Evolutionary conservation across 1,139 yeast species (phyloP).

Genomic region (Candida gigantensis): DNA sequence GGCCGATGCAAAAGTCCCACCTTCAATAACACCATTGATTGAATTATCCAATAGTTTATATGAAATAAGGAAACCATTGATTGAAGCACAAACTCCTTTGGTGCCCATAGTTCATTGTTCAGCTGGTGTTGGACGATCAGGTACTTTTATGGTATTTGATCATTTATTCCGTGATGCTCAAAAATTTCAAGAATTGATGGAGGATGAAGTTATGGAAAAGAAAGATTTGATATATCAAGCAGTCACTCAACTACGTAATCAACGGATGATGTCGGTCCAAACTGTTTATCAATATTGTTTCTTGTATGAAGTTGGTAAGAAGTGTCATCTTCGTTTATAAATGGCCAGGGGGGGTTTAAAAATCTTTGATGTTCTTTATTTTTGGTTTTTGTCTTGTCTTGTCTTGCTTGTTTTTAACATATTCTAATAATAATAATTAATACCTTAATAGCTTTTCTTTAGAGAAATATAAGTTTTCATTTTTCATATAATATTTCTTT

Average conservation of each 20-base stretch:
- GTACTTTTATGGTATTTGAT: constrained; percentile 73
- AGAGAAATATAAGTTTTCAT: too few relatives aligned
- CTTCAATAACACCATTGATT: constrained; percentile 38
- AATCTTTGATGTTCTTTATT: background rate
- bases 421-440: too few relatives aligned
- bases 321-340: background rate
- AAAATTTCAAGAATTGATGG: constrained; percentile 7
- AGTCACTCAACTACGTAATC: constrained; percentile 49
- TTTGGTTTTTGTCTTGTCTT: background rate
- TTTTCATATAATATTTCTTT: too few relatives aligned
- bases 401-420: too few relatives aligned
- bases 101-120: constrained; percentile 69
- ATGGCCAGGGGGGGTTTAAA: too few relatives aligned
- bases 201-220: constrained; percentile 1
- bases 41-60: constrained; percentile 28
- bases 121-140: constrained; percentile 85
- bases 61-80: constrained; percentile 11
- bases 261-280: constrained; percentile 71
- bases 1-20: constrained; percentile 57
- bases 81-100: constrained; percentile 12
- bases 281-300: constrained; percentile 56
- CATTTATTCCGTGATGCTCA: constrained; percentile 31
- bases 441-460: too few relatives aligned
- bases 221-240: constrained; percentile 15
- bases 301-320: constrained; percentile 33